These are phyloP conservation scores for Vanderwaltozyma polyspora DNA, from an alignment of 805 yeast genomes.

Conservation along the genomic window DNA sequence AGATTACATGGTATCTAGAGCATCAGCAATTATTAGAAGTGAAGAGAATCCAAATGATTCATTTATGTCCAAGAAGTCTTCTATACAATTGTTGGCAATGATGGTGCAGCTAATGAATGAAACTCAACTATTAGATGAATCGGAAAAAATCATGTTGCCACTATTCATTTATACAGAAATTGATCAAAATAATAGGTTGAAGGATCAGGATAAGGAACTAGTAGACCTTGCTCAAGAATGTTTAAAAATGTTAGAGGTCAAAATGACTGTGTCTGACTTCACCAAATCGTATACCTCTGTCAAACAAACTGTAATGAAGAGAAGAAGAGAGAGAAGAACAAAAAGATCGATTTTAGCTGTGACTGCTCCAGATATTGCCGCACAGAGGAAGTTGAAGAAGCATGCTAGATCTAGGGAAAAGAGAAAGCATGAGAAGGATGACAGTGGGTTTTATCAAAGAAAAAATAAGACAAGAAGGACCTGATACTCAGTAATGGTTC, in stretches of 20 bases:
- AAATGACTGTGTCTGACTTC: constrained; percentile 62
- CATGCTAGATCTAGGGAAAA: constrained; percentile 68
- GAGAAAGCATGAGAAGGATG: constrained; percentile 65
- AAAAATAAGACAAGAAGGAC: constrained; percentile 39
- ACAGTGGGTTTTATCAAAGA: constrained; percentile 59
- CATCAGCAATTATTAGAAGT: constrained; percentile 52
- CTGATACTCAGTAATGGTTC: too few relatives aligned
- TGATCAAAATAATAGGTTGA: constrained; percentile 17
- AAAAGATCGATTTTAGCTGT: constrained; percentile 68
- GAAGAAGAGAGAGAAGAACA: constrained; percentile 67
- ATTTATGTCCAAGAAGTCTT: constrained; percentile 49
- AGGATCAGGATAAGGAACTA: constrained; percentile 41
- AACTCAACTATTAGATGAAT: constrained; percentile 31
- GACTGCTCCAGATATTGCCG: constrained; percentile 71
- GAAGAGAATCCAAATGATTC: constrained; percentile 48
- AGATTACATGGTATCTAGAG: constrained; percentile 40
- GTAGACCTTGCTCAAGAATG: constrained; percentile 50
- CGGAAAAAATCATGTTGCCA: constrained; percentile 44
- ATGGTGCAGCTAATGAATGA: constrained; percentile 38
- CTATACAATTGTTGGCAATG: constrained; percentile 63
- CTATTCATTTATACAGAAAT: constrained; percentile 38
- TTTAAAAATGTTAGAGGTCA: constrained; percentile 50
- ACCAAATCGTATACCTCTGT: constrained; percentile 51
- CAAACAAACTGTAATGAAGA: constrained; percentile 43
- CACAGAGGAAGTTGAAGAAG: constrained; percentile 63